Base-by-base conservation (phyloP, 176 grass and related monocot genomes). In the Eragrostis curvula region DNA sequence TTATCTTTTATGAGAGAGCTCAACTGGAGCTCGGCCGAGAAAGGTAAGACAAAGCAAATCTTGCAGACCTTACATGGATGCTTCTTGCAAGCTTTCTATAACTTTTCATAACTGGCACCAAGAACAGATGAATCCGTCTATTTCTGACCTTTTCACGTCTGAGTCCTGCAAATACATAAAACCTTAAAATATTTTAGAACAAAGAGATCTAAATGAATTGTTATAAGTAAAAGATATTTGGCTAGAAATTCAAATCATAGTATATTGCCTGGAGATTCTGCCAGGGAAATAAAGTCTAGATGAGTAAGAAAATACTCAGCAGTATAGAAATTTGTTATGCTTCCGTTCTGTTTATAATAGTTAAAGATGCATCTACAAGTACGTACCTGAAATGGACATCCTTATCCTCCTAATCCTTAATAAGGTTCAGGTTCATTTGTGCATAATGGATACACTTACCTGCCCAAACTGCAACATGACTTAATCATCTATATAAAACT, bases 311-410 rank as follows among this genome's bases (percentile, higher is more conserved):
- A 21, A 29, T 29, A 32, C 18, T 36, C 5, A 21, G 8, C 12
- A 25, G 15, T 62, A 1, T 16, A 42, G 9, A 72, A 2, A 55
- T 12, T 51, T 27, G 13, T 9, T 62, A 44, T 27, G 15, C 8
- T 27, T 9, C 68, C 15, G 12, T 12, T 86, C 18, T 80, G 8
- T 36, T 36, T 66, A 50, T 53, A 21, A 12, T n/a, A 51, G 36
- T 76, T 70, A 82, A 21, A 79, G 20, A 71, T 85, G 44, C 30
- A 50, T 71, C 53, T 61, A 2, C 55, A 51, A 75, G 12, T 43
- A 60, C n/a, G 8, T 70, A 69, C 65, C 49, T 80, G 70, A 80
- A 88, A 80, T 63, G 52, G 44, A 75, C 32, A 75, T 0, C 23
- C 5, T 75, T 45, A 28, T 75, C 43, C 10, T 75, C 52, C 44